A percentile compares a stretch with the other conserved stretches of the same genome.
Conservation (phyloP, 2,329 filamentous ascomycete genomes). For the Akanthomyces dipterigenus region DNA sequence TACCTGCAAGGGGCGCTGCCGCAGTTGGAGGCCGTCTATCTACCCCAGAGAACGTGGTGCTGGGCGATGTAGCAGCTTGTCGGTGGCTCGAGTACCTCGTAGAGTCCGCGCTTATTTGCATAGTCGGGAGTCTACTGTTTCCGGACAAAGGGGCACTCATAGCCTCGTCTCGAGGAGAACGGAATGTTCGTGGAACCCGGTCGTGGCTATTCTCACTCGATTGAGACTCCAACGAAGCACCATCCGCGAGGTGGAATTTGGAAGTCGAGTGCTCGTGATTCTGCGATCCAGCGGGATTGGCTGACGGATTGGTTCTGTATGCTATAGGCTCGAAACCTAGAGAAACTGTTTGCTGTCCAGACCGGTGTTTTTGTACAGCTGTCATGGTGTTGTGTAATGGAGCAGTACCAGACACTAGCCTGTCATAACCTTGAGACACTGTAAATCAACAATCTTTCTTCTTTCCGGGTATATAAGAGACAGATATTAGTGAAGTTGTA, state of each 20-base stretch:
- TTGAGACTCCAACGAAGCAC: neutral
- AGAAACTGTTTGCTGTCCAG: constrained; percentile 1
- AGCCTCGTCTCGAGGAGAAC: neutral
- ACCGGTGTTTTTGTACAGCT: constrained; percentile 6
- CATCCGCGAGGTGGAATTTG: neutral
- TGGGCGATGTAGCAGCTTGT: neutral
- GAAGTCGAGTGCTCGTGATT: neutral
- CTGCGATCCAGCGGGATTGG: neutral
- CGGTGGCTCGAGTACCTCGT: neutral
- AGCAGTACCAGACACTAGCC: neutral
- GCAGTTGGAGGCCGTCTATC: neutral
- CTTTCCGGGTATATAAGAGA: neutral
- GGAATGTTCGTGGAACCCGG: constrained; percentile 3
- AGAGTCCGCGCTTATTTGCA: neutral
- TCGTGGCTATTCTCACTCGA: neutral
- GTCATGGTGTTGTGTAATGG: constrained; percentile 8
- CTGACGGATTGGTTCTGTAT: neutral
- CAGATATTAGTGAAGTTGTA: neutral
- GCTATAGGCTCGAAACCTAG: neutral
- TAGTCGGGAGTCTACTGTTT: constrained; percentile 1
- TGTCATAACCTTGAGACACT: neutral
- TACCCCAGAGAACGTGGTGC: neutral
- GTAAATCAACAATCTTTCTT: neutral
- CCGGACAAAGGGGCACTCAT: neutral
- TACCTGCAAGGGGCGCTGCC: neutral